Evolutionary conservation across 129 eudicot species (phyloP), one percentile per base, ranked within the genome.

Genomic region (Centaurea solstitialis): DNA sequence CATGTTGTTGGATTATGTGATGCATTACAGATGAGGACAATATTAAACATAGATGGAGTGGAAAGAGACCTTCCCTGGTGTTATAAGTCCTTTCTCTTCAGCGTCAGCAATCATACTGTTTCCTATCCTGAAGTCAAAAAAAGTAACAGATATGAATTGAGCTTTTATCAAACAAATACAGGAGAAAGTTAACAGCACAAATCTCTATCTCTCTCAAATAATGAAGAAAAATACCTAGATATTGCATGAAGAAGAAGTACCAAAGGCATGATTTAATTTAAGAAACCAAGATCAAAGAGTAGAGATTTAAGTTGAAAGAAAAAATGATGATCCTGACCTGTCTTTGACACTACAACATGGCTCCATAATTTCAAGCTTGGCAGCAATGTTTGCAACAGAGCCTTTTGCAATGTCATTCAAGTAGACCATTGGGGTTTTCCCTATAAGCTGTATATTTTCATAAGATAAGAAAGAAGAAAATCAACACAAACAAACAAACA

Each of bases 271-370:
- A 57, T 57, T 57, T 57, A 57, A 57, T 57, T 57, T 57, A 57
- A 57, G 9, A 57, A 57, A 57, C 23, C 65, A 57, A 57, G 22
- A 17, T 53, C n/a, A 7, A 53, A 53, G 6, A 53, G 21, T 0
- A 26, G 1, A 26, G 23, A 71, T 0, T 11, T n/a, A 39, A 40
- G 4, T 6, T 15, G 12, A 17, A 18, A 70, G 40, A 70, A n/a
- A 3, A 11, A n/a, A 70, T 10, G 73, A 70, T 35, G 26, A 8
- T 37, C 75, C 87, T 85, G 75, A 88, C 98, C 98, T 89, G 88
- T 93, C 99, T 87, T 95, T 95, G 47, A 95, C 99, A 68, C 99
- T 95, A 76, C 97, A 95, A 57, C 99, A 95, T 61, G 99, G 99
- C 85, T 95, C 98, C 99, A 93, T 95, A 50, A 91, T 93, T 86